Percentiles rank a stretch among this genome's conserved stretches.
These are phyloP conservation scores for Vanrija sp. DNA, from an alignment of 1,284 basidiomycete species.

Conservation along the genomic window DNA sequence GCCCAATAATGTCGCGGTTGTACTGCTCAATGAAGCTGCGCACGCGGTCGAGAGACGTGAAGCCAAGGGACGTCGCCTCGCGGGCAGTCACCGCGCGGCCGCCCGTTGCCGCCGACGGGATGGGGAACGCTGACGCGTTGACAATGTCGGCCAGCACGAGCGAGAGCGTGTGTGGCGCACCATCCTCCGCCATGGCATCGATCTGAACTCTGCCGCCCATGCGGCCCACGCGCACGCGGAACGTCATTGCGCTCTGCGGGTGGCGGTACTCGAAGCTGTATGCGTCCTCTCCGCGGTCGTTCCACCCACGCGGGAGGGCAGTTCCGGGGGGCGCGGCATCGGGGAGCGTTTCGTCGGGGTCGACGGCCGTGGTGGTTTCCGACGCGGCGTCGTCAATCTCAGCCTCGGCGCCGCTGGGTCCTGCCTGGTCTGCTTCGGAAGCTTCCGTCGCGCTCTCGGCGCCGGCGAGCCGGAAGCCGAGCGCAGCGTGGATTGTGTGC, in stretches of 20 bases:
- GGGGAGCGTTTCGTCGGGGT: conserved; percentile 22
- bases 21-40: conserved; percentile 46
- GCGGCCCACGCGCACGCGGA: conserved; percentile 46
- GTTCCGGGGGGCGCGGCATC: neutral
- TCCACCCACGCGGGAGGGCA: conserved; percentile 29
- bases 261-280: conserved; percentile 50
- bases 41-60: conserved; percentile 40
- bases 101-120: conserved; percentile 33
- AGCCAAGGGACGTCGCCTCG: conserved; percentile 22
- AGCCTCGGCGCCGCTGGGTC: conserved; percentile 18
- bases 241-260: conserved; percentile 47
- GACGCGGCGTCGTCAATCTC: conserved; percentile 30
- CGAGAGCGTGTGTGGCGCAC: conserved; percentile 48
- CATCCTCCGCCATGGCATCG: conserved; percentile 51
- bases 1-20: conserved; percentile 46
- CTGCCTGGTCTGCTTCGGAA: neutral
- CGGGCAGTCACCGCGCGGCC: neutral
- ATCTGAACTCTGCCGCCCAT: conserved; percentile 49
- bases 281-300: conserved; percentile 36
- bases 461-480: conserved; percentile 46
- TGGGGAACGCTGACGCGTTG: conserved; percentile 38
- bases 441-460: conserved; percentile 1
- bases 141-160: conserved; percentile 43
- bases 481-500: conserved; percentile 48
- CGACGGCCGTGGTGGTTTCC: conserved; percentile 43